These are phyloP conservation scores for Rhododendron ovatum DNA, from an alignment of 148 eudicot species.

Conservation along the genomic window DNA sequence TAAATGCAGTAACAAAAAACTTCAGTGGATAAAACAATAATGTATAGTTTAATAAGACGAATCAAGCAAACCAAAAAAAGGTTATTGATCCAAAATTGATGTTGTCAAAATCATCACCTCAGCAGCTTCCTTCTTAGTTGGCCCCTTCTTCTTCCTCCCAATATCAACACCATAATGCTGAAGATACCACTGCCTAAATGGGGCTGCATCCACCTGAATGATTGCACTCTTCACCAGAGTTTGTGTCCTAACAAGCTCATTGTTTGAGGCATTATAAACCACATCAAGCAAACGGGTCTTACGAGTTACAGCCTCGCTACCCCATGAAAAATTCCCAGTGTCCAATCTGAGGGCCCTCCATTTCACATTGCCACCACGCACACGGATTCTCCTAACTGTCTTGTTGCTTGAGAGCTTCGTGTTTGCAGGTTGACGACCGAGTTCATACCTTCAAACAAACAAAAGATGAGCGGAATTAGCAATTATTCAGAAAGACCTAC, in stretches of 20 bases:
- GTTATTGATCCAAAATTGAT: neutral
- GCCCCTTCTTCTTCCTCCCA: constrained; percentile 25
- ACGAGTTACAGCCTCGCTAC: constrained; percentile 31
- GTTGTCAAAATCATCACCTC: neutral
- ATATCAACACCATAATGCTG: constrained; percentile 27
- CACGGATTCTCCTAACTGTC: constrained; percentile 29
- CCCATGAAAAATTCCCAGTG: constrained; percentile 34
- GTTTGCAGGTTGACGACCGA: constrained; percentile 28
- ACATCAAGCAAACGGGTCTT: constrained; percentile 28
- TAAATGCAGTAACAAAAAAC: neutral
- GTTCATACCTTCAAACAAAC: constrained; percentile 24
- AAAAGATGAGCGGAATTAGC: neutral
- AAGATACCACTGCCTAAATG: constrained; percentile 30
- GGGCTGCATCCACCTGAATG: constrained; percentile 30
- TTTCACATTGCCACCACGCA: constrained; percentile 31
- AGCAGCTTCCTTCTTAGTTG: constrained; percentile 9
- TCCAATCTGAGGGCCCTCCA: constrained; percentile 32
- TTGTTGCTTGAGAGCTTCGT: constrained; percentile 33
- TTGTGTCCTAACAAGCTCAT: constrained; percentile 29
- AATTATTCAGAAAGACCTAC: neutral
- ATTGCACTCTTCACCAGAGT: constrained; percentile 28
- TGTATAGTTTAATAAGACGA: neutral
- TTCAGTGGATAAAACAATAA: neutral
- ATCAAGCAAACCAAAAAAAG: neutral
- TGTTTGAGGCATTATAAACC: constrained; percentile 29